phyloP scores from a whole-genome alignment of 306 rosid genomes.

The Vicia villosa region DNA sequence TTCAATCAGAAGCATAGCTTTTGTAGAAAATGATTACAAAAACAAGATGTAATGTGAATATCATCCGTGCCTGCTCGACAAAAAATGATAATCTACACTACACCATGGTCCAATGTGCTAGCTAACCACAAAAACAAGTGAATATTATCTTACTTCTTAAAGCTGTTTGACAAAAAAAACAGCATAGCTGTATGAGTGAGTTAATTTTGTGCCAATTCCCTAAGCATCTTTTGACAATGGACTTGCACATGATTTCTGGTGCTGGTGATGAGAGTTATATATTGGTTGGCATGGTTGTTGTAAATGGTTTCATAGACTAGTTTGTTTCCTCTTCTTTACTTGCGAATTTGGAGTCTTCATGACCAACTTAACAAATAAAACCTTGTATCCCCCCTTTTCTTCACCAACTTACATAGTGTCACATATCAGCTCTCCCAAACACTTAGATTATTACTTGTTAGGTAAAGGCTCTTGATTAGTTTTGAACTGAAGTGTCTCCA shows the following conservation, averaged over 20 bases:
- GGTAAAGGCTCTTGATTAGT: conserved; percentile 14
- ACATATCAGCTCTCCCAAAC: background rate
- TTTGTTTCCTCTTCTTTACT: background rate
- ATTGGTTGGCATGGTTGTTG: background rate
- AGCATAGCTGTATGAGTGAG: background rate
- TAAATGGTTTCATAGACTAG: background rate
- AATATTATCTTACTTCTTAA: conserved; percentile 2
- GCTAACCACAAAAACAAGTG: conserved; percentile 1
- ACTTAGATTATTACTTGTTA: background rate
- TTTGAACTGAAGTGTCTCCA: background rate
- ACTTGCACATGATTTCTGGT: background rate
- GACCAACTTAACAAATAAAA: conserved; percentile 1
- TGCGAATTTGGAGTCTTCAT: conserved; percentile 9
- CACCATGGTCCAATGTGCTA: background rate
- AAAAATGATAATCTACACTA: background rate
- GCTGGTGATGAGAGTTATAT: conserved; percentile 9
- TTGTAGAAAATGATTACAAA: conserved; percentile 12
- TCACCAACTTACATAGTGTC: conserved; percentile 6
- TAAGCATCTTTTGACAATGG: background rate
- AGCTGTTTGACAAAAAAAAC: background rate
- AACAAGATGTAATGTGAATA: conserved; percentile 11
- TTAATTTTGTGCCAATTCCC: background rate
- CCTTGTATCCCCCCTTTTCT: background rate
- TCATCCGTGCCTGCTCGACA: background rate
- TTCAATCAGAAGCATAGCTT: background rate